Evolutionary conservation across 768 basidiomycete species (phyloP).

Genomic region (Termitomyces eurrhizus): DNA sequence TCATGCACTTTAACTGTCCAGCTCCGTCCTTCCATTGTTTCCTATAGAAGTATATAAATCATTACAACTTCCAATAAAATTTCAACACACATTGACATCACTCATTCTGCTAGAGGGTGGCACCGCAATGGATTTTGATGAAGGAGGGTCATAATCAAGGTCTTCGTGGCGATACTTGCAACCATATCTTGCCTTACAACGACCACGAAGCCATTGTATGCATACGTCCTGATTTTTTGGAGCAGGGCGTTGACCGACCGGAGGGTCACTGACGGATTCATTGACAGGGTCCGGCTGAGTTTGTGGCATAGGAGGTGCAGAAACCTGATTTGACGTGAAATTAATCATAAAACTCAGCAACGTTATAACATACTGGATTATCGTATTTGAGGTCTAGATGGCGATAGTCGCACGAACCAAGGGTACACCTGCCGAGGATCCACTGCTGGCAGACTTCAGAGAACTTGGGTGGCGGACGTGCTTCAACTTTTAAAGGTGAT

Average conservation of each 20-base stretch:
- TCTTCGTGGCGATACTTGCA: conserved; percentile 29
- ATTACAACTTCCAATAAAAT: not conserved
- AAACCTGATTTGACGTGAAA: not conserved
- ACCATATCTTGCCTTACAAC: conserved; percentile 23
- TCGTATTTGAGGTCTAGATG: conserved; percentile 25
- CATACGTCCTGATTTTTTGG: conserved; percentile 19
- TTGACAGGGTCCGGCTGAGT: not conserved
- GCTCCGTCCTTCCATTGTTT: conserved; percentile 3
- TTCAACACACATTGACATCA: not conserved
- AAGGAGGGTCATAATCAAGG: conserved; percentile 25
- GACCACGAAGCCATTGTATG: conserved; percentile 22
- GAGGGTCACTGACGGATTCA: conserved; percentile 10
- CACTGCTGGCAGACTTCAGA: conserved; percentile 25
- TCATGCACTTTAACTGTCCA: conserved; percentile 40
- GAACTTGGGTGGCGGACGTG: conserved; percentile 16
- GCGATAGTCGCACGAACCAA: conserved; percentile 19
- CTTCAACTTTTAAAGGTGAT: not conserved
- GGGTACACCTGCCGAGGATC: conserved; percentile 25
- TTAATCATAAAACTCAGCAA: not conserved
- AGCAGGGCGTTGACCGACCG: conserved; percentile 16
- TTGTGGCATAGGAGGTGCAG: not conserved
- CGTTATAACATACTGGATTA: conserved; percentile 10
- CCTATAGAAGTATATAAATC: not conserved
- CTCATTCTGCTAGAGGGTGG: not conserved
- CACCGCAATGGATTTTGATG: not conserved